Evolutionary conservation across 2,329 filamentous ascomycete species (phyloP).

Genomic region (Aspergillus sp.): DNA sequence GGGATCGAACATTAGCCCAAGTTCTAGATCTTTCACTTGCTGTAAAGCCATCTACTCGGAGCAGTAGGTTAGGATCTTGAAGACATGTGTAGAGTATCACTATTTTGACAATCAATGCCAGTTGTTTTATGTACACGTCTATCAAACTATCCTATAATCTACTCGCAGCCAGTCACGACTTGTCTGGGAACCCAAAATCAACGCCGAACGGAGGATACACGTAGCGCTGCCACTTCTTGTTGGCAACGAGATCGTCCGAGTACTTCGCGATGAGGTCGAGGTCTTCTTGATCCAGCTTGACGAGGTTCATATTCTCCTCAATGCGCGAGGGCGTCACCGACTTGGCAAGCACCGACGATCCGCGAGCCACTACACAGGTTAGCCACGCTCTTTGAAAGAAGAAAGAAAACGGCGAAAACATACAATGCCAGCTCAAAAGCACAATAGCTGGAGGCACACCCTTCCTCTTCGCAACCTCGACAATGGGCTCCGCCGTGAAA

Average conservation of each 20-base stretch:
- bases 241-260: conserved; percentile 38
- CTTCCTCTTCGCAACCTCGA: conserved; percentile 47
- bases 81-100: conserved; percentile 8
- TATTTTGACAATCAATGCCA: background rate
- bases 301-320: conserved; percentile 45
- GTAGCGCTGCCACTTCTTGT: conserved; percentile 50
- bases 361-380: conserved; percentile 38
- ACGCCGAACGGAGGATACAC: conserved; percentile 72
- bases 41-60: background rate
- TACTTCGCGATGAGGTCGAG: conserved; percentile 44
- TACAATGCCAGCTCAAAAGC: conserved; percentile 51
- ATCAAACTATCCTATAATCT: conserved; percentile 3
- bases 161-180: conserved; percentile 37
- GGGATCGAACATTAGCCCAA: conserved; percentile 14
- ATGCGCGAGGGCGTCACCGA: conserved; percentile 48
- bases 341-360: conserved; percentile 48
- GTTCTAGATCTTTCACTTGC: background rate
- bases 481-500: conserved; percentile 47
- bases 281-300: conserved; percentile 44
- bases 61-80: background rate
- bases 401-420: conserved; percentile 18
- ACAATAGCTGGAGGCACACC: conserved; percentile 45
- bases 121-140: conserved; percentile 12
- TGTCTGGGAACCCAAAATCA: conserved; percentile 75
- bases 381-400: background rate